Conservation (phyloP, 2,329 filamentous ascomycete genomes). For the Emergomyces orientalis region DNA sequence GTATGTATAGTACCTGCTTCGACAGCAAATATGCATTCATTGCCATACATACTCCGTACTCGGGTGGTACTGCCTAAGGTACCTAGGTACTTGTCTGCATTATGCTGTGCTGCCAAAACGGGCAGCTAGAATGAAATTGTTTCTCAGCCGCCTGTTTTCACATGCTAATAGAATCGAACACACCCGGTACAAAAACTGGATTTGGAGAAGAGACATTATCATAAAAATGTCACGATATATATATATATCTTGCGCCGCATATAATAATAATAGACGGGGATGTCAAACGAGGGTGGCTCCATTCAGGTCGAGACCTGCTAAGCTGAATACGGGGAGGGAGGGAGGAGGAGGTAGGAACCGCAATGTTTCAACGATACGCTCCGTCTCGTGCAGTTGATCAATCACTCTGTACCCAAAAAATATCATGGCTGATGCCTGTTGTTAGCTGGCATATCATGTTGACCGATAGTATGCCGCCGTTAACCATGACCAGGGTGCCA, state of each 20-base stretch:
- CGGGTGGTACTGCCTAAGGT: too few species aligned
- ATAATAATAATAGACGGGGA: neutral
- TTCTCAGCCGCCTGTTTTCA: neutral
- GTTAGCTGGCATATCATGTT: too few species aligned
- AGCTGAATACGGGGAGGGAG: neutral
- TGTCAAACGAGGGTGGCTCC: neutral
- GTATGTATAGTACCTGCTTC: neutral
- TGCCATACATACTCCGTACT: too few species aligned
- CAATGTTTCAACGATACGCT: neutral
- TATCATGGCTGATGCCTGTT: too few species aligned
- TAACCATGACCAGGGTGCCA: neutral
- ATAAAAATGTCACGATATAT: neutral
- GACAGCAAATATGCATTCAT: neutral
- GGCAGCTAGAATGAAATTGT: neutral
- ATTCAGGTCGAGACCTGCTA: neutral
- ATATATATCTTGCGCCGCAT: neutral
- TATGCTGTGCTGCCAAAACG: neutral
- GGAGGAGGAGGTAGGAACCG: neutral
- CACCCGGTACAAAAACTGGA: neutral
- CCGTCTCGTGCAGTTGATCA: neutral
- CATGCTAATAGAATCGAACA: neutral
- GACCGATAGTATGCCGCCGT: neutral
- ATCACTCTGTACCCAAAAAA: neutral
- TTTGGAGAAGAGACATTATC: neutral
- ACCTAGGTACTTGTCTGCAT: neutral